These are phyloP conservation scores for Citrus hindsii DNA, from an alignment of 345 rosid genomes.

Conservation along the genomic window DNA sequence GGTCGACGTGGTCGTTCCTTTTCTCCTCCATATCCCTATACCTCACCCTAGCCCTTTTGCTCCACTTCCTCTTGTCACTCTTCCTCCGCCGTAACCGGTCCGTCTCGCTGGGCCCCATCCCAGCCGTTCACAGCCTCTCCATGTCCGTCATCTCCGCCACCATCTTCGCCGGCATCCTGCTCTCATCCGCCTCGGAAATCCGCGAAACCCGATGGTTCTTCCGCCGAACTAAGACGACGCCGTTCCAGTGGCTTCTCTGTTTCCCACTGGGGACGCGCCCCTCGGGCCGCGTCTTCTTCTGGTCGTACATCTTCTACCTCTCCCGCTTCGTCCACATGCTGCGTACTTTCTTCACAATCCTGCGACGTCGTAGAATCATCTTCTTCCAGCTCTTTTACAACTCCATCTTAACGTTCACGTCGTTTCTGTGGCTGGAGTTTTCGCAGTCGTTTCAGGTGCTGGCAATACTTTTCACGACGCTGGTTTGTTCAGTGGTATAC, in stretches of 20 bases:
- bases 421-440: constrained; percentile 85
- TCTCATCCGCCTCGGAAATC: constrained; percentile 86
- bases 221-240: constrained; percentile 65
- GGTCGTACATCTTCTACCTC: constrained; percentile 87
- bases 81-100: constrained; percentile 39
- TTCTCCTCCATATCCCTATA: constrained; percentile 55
- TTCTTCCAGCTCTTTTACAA: constrained; percentile 62
- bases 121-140: constrained; percentile 64
- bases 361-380: constrained; percentile 46
- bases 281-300: constrained; percentile 94
- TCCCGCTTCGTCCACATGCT: constrained; percentile 77
- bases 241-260: constrained; percentile 90
- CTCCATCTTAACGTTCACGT: constrained; percentile 54
- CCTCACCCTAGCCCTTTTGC: constrained; percentile 43
- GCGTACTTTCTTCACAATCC: constrained; percentile 57
- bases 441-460: constrained; percentile 86
- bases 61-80: constrained; percentile 46
- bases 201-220: constrained; percentile 84
- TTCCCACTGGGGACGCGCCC: constrained; percentile 90
- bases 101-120: constrained; percentile 66
- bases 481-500: constrained; percentile 63
- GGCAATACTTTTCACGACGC: constrained; percentile 70
- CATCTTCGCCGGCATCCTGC: constrained; percentile 73
- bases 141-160: constrained; percentile 63
- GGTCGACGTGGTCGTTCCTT: constrained; percentile 90